phyloP scores from a whole-genome alignment of 2,329 filamentous ascomycete species.

The Davidsoniella virescens region DNA sequence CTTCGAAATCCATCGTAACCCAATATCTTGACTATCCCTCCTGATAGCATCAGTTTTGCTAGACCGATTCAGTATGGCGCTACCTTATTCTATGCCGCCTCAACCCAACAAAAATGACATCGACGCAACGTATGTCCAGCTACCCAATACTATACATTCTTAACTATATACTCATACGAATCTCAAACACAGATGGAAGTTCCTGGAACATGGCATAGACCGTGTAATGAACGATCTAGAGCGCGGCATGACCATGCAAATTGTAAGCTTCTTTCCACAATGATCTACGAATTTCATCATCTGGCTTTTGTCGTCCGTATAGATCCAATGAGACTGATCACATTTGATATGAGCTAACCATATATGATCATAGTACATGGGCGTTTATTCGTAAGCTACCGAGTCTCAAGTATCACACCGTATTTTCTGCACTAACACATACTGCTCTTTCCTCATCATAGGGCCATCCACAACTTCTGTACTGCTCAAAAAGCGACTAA shows the following conservation, averaged over 20 bases:
- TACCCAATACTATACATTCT: not conserved
- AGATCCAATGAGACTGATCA: not conserved
- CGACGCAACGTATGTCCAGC: slow-evolving; percentile 27
- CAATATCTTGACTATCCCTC: not conserved
- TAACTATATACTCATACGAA: not conserved
- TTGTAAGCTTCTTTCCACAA: slow-evolving; percentile 33
- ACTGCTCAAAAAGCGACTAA: slow-evolving; percentile 73
- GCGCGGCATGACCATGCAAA: slow-evolving; percentile 84
- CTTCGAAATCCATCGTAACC: not conserved
- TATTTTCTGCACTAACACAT: not conserved
- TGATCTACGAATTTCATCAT: not conserved
- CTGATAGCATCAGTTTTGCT: not conserved
- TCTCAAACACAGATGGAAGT: slow-evolving; percentile 54
- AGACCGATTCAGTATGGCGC: slow-evolving; percentile 9
- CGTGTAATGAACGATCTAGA: slow-evolving; percentile 88
- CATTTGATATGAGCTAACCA: slow-evolving; percentile 4
- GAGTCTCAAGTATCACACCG: not conserved
- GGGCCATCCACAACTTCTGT: slow-evolving; percentile 95
- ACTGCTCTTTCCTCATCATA: slow-evolving; percentile 20
- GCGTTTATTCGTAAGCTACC: slow-evolving; percentile 67
- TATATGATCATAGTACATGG: slow-evolving; percentile 58
- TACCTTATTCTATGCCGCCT: slow-evolving; percentile 33
- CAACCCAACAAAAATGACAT: slow-evolving; percentile 47
- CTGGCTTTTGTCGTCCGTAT: not conserved
- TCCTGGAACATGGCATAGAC: slow-evolving; percentile 73